Conservation (phyloP, 1,139 yeast genomes). For the Yamadazyma taylorii region DNA sequence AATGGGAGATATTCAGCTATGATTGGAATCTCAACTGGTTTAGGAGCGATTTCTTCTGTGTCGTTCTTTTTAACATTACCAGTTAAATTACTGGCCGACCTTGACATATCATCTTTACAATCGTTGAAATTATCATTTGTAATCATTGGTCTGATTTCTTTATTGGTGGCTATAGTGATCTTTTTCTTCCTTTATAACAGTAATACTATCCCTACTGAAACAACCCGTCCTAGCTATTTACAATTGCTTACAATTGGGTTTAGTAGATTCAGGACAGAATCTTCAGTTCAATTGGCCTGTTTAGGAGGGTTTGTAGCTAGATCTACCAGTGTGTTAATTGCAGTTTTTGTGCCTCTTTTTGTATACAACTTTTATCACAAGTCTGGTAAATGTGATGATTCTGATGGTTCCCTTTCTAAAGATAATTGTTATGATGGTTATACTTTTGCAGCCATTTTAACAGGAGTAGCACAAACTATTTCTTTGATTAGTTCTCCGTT, state of each 20-base stretch:
- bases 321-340: constrained; percentile 58
- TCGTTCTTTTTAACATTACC: constrained; percentile 50
- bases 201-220: neutral
- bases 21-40: constrained; percentile 62
- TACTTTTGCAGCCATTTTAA: constrained; percentile 62
- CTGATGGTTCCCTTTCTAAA: constrained; percentile 30
- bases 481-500: constrained; percentile 61
- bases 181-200: constrained; percentile 47
- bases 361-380: constrained; percentile 57
- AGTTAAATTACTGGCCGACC: constrained; percentile 31
- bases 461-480: constrained; percentile 64
- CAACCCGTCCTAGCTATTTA: constrained; percentile 20
- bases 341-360: constrained; percentile 64
- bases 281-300: constrained; percentile 51
- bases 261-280: constrained; percentile 27
- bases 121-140: constrained; percentile 51
- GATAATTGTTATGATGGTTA: constrained; percentile 62
- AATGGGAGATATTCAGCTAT: constrained; percentile 61
- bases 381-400: constrained; percentile 51
- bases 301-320: constrained; percentile 65
- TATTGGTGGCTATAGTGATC: constrained; percentile 38
- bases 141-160: constrained; percentile 46
- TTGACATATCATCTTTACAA: constrained; percentile 28
- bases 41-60: constrained; percentile 67
- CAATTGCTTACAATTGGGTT: constrained; percentile 48